Base-by-base conservation (phyloP, 768 basidiomycete genomes). In the Lentinula boryana region DNA sequence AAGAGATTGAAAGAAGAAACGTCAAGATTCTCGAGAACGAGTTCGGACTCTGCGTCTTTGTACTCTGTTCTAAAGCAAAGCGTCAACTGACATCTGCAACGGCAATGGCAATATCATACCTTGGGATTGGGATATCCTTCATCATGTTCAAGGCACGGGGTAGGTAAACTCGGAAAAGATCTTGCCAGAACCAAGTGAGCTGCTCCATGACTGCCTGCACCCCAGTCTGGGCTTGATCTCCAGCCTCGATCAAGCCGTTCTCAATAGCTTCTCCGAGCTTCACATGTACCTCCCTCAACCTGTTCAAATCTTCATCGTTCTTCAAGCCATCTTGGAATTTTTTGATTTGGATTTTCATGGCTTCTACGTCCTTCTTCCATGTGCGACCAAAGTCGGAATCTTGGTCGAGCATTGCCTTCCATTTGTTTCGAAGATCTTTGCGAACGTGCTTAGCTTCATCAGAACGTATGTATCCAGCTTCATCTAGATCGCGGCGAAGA, bases 131-230 rank as follows among this genome's bases (percentile, higher is more conserved):
- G 13, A 90, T 71, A 56, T 82, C 80, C 65, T 82, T 82, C 68
- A 89, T 63, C 67, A 80, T 72, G 31, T 62, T 65, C 59, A 88
- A 68, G 1, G 83, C 36, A 8, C 80, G 79, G 15, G 91, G 91
- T 0, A 89, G 69, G 67, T 92, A 93, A 15, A 92, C 87, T 65
- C 87, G 89, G 76, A 91, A 86, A 6, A 93, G 62, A 62, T 95
- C 93, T 69, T 87, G 82, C 87, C 86, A 89, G 73, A 90, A 83
- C 89, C 89, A 91, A 1, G 85, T 80, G 5, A 82, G 80, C 50
- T 85, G 80, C 58, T 88, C 85, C 63, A 86, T 67, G 4, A 81
- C 78, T 9, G 78, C 78, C 67, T 85, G 79, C 48, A 85, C 48
- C 5, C 80, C 78, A 0, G 75, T 74, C 64, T 74, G 64, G 7